These are phyloP conservation scores for Phytomonas francai DNA, from an alignment of 208 protist genomes.

Conservation along the genomic window DNA sequence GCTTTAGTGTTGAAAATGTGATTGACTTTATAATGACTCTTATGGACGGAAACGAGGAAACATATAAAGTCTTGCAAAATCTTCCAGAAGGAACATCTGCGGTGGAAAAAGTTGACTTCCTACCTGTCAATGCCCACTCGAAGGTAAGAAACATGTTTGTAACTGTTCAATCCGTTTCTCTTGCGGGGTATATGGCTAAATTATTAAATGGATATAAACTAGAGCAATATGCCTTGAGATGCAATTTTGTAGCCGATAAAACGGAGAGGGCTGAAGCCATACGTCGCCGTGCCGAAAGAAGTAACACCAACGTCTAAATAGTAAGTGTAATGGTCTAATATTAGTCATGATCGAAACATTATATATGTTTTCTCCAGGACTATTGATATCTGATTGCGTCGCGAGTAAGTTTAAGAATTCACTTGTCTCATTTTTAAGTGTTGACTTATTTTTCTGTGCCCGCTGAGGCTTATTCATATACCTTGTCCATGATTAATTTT, in stretches of 20 bases:
- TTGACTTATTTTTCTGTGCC: neutral
- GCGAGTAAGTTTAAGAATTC: no score
- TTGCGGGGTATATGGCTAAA: neutral
- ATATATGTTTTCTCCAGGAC: neutral
- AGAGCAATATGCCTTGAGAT: neutral
- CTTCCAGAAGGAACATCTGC: neutral
- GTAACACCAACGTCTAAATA: neutral
- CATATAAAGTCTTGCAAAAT: neutral
- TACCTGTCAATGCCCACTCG: neutral
- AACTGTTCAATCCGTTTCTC: neutral
- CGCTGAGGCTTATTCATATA: neutral
- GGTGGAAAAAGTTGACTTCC: neutral
- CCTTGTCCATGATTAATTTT: neutral
- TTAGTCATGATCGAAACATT: constrained; percentile 2
- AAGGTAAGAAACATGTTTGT: neutral
- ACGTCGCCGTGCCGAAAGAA: neutral
- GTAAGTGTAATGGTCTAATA: constrained; percentile 1
- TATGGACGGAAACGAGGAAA: constrained; percentile 16
- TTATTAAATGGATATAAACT: neutral
- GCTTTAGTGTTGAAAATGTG: constrained; percentile 44
- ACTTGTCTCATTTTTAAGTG: neutral
- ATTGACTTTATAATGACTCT: constrained; percentile 61
- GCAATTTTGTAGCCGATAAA: neutral
- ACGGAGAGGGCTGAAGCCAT: neutral
- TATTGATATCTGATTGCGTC: no score